Evolutionary conservation across 2,329 filamentous ascomycete genomes (phyloP).

Genomic region (Trichoderma koningii): DNA sequence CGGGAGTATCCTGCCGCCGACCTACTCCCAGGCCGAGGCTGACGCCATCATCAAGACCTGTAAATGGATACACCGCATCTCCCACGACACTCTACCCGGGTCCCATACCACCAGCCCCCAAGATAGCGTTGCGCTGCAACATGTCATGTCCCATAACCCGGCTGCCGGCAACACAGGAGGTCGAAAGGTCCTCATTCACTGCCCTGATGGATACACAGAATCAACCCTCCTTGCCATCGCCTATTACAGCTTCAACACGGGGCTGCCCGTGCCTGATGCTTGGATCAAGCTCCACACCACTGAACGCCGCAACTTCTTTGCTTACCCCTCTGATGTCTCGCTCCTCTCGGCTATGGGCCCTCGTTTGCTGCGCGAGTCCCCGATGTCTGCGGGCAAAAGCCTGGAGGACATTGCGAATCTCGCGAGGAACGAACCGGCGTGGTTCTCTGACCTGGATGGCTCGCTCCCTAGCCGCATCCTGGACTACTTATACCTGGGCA

Average conservation of each 20-base stretch:
- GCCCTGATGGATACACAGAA: conserved; percentile 94
- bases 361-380: conserved; percentile 72
- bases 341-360: conserved; percentile 76
- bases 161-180: conserved; percentile 34
- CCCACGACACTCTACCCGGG: conserved; percentile 60
- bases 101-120: conserved; percentile 40
- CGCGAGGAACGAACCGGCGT: conserved; percentile 66
- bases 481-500: conserved; percentile 95
- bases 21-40: conserved; percentile 78
- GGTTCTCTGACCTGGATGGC: conserved; percentile 83
- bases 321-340: conserved; percentile 86
- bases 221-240: conserved; percentile 85
- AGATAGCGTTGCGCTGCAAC: conserved; percentile 37
- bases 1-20: conserved; percentile 84
- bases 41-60: conserved; percentile 85
- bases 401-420: conserved; percentile 56
- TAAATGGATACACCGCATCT: conserved; percentile 84
- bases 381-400: conserved; percentile 52
- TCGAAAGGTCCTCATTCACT: conserved; percentile 83
- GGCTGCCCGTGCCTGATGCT: conserved; percentile 75
- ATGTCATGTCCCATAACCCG: conserved; percentile 30
- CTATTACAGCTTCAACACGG: conserved; percentile 91
- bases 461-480: conserved; percentile 86
- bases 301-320: conserved; percentile 90
- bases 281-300: conserved; percentile 84